These are phyloP conservation scores for Artemisia argyi DNA, from an alignment of 129 eudicot species.

Conservation along the genomic window DNA sequence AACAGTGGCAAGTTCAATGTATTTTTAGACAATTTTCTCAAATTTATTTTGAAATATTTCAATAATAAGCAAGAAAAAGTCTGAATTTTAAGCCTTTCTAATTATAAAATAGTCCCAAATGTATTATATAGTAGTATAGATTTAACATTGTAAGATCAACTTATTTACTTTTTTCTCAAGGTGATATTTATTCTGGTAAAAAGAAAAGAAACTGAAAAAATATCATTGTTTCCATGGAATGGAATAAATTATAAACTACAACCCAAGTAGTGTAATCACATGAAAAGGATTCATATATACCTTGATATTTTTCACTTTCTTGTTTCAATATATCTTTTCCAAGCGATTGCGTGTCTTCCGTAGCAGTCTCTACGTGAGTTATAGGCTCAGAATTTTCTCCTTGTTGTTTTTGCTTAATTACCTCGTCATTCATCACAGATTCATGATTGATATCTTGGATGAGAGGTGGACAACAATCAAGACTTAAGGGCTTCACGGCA, in stretches of 20 bases:
- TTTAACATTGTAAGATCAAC: neutral
- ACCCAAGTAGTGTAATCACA: neutral
- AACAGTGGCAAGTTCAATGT: no score
- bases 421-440: constrained; percentile 1
- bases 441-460: constrained; percentile 28
- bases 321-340: constrained; percentile 17
- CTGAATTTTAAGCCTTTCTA: no score
- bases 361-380: constrained; percentile 16
- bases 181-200: neutral
- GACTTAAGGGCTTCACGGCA: constrained; percentile 7
- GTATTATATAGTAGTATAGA: no score
- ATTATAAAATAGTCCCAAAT: no score
- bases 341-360: constrained; percentile 21
- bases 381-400: constrained; percentile 7
- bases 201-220: neutral
- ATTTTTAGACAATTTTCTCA: no score
- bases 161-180: neutral
- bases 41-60: no score
- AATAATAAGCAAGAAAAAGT: no score
- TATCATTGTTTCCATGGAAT: neutral
- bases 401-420: constrained; percentile 9
- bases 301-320: constrained; percentile 16
- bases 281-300: constrained; percentile 4
- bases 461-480: constrained; percentile 9
- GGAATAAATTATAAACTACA: no score